Percentiles rank a stretch among this genome's conserved stretches.
Evolutionary conservation across 495 filamentous ascomycete genomes (phyloP).

Genomic region (Parathielavia hyrcaniae): DNA sequence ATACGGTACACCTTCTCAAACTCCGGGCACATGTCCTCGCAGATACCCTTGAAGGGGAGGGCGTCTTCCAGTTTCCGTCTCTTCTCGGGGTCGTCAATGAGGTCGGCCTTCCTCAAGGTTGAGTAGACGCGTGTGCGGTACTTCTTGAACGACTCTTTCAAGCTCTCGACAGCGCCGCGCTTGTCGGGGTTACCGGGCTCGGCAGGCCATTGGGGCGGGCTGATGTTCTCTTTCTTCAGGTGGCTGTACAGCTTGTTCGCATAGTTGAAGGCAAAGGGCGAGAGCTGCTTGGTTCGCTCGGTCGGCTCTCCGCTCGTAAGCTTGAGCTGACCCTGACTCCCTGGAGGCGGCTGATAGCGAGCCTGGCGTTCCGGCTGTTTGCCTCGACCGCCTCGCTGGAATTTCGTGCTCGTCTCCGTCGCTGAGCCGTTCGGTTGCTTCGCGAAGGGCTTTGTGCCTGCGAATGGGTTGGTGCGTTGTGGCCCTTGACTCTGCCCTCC

Average conservation of each 20-base stretch:
- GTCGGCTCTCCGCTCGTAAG: constrained; percentile 17
- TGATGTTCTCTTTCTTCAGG: constrained; percentile 39
- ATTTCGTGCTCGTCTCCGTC: background rate
- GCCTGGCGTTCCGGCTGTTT: constrained; percentile 16
- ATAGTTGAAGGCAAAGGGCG: constrained; percentile 32
- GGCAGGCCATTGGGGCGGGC: constrained; percentile 41
- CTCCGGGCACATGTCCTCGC: constrained; percentile 89
- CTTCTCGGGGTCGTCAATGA: constrained; percentile 86
- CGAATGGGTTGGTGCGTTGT: constrained; percentile 4
- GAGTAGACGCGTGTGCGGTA: constrained; percentile 63
- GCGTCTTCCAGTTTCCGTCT: constrained; percentile 73
- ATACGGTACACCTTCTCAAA: constrained; percentile 80
- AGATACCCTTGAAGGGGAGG: constrained; percentile 81
- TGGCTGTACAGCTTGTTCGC: constrained; percentile 39
- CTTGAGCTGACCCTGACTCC: background rate
- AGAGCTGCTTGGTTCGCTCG: constrained; percentile 28
- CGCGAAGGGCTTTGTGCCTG: background rate
- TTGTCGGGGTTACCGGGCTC: constrained; percentile 39
- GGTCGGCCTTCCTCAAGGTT: constrained; percentile 62
- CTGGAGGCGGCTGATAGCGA: constrained; percentile 1
- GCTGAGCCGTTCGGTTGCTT: background rate
- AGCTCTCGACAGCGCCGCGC: constrained; percentile 37
- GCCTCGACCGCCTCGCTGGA: constrained; percentile 5
- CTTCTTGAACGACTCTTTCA: constrained; percentile 50
- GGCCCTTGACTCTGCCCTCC: background rate